Conservation (phyloP, 352 stramenopile species). For the Phytophthora nicotianae region DNA sequence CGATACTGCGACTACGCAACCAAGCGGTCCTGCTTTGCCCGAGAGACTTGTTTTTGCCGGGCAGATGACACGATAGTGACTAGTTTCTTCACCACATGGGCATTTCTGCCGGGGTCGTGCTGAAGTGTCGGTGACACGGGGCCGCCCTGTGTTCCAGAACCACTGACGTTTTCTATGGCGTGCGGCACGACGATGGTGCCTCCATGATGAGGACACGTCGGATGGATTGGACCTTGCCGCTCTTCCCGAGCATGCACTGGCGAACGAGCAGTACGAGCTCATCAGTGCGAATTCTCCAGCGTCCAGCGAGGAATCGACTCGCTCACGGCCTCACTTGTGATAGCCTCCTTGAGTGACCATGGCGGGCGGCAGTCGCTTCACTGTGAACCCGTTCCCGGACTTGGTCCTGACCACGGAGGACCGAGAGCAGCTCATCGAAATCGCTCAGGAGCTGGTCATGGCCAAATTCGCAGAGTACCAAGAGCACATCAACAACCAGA, state of each 20-base stretch:
- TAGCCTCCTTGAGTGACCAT: background rate
- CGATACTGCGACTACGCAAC: background rate
- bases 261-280: background rate
- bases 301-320: background rate
- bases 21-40: background rate
- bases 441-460: slow-evolving; percentile 22
- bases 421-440: slow-evolving; percentile 19
- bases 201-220: slow-evolving; percentile 7
- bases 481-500: slow-evolving; percentile 27
- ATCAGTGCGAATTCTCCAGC: slow-evolving; percentile 13
- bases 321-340: background rate
- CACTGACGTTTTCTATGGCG: slow-evolving; percentile 4
- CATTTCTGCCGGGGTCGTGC: slow-evolving; percentile 15
- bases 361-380: slow-evolving; percentile 25
- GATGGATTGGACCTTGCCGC: slow-evolving; percentile 9
- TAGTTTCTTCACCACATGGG: slow-evolving; percentile 11
- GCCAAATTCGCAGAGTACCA: slow-evolving; percentile 35
- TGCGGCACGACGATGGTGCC: slow-evolving; percentile 3
- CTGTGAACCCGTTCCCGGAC: slow-evolving; percentile 33
- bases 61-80: slow-evolving; percentile 6
- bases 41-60: slow-evolving; percentile 3
- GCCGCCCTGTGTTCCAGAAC: too few species aligned
- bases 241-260: background rate
- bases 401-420: slow-evolving; percentile 12
- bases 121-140: too few species aligned